Base-by-base conservation (phyloP, 139 green algal genomes). In the Nannochloris sp. region DNA sequence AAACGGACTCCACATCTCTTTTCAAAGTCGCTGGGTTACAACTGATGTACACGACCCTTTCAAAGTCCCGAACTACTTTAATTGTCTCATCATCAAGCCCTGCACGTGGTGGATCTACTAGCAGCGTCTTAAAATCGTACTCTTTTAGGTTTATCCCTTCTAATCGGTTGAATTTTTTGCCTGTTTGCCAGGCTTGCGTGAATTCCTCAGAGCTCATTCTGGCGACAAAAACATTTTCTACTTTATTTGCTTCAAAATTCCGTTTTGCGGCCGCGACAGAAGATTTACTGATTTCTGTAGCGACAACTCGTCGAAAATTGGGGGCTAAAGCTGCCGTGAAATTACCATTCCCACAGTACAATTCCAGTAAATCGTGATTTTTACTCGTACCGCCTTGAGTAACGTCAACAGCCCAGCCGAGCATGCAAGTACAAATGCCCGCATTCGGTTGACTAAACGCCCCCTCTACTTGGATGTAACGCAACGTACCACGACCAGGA, bases 281-380 rank as follows among this genome's bases (percentile, higher is more conserved):
- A 0, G 68, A 58, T 67, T 95, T 95, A 61, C 84, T 88, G 23
- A 97, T 73, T 76, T 97, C 90, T n/a, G 90, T 97, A 0, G 87
- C 90, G 4, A 97, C 71, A 23, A 93, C 86, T 23, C 77, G 64
- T 38, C 75, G 57, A 81, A 95, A 96, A 72, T 92, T 92, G 27
- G 80, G 66, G 5, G 89, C 84, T 19, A 97, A 57, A 0, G 90
- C 86, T 1, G 91, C 72, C 0, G 89, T 95, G 83, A 97, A 96
- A 78, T 96, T 97, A 39, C 88, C 87, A 73, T 97, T 97, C 47
- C 92, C 92, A 61, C 90, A 97, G 82, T 97, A 97, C 31, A 97
- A 75, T 76, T 95, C 88, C 30, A 92, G 64, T 44, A 92, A 61
- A 60, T 92, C 85, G 25, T 54, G 53, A 0, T 47, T 37, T 1